phyloP scores from a whole-genome alignment of 371 early-diverging fungal species.

The Mucor irregularis region DNA sequence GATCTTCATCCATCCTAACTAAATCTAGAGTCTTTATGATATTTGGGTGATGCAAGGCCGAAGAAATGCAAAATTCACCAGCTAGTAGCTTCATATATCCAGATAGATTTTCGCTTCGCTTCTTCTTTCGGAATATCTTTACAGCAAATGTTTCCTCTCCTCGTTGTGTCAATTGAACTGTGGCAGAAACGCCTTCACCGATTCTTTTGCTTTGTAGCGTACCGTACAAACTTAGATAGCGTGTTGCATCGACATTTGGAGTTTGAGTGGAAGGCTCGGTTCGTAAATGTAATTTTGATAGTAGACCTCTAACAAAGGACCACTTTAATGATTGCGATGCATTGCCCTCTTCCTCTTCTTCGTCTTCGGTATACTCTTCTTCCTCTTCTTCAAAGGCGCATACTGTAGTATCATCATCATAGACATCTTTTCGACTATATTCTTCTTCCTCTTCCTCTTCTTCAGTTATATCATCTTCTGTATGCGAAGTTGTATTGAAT shows the following conservation, averaged over 20 bases:
- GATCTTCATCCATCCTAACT: conserved; percentile 35
- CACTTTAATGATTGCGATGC: background rate
- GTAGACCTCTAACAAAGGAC: conserved; percentile 3
- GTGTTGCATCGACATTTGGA: background rate
- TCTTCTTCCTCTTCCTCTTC: background rate
- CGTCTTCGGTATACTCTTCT: background rate
- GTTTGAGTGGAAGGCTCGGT: background rate
- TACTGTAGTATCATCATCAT: background rate
- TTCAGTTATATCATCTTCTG: background rate
- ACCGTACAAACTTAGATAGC: conserved; percentile 18
- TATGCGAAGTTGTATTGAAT: background rate
- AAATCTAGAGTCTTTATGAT: conserved; percentile 26
- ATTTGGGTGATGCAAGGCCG: conserved; percentile 29
- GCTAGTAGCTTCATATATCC: conserved; percentile 41
- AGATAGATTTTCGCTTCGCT: conserved; percentile 25
- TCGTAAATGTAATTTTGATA: conserved; percentile 2
- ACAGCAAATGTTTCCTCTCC: conserved; percentile 28
- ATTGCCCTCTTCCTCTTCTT: background rate
- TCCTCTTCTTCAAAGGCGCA: background rate
- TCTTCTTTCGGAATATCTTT: conserved; percentile 38
- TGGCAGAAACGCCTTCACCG: conserved; percentile 24
- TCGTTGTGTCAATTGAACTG: conserved; percentile 11
- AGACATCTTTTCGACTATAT: too few relatives aligned
- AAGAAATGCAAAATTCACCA: conserved; percentile 35
- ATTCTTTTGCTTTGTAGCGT: conserved; percentile 3